Percentiles rank a stretch among this genome's conserved stretches.
phyloP scores from a whole-genome alignment of 2,329 filamentous ascomycete species.

The Cylindrodendrum hubeiense region DNA sequence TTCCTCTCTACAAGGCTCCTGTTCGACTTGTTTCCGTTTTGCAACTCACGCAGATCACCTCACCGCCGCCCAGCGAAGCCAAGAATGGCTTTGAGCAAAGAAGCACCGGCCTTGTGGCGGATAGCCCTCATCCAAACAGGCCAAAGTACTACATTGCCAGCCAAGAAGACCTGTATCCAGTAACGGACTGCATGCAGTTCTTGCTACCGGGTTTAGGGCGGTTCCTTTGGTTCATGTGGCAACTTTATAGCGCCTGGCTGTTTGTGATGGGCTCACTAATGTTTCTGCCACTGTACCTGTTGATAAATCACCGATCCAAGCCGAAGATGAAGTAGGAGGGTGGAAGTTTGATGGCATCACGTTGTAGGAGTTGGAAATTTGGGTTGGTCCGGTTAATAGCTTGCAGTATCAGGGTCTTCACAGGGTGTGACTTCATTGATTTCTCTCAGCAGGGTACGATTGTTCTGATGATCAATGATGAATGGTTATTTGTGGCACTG shows the following conservation, averaged over 20 bases:
- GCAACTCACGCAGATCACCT: slow-evolving; percentile 63
- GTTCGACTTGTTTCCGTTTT: slow-evolving; percentile 78
- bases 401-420: not conserved
- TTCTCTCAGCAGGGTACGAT: not conserved
- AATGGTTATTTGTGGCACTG: not conserved
- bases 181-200: slow-evolving; percentile 81
- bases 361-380: not conserved
- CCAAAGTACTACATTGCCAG: slow-evolving; percentile 75
- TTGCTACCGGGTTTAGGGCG: slow-evolving; percentile 70
- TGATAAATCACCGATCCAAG: slow-evolving; percentile 43
- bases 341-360: not conserved
- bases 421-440: not conserved
- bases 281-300: slow-evolving; percentile 50
- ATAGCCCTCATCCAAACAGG: slow-evolving; percentile 34
- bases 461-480: not conserved
- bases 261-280: slow-evolving; percentile 71
- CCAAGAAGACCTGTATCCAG: slow-evolving; percentile 87
- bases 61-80: slow-evolving; percentile 40
- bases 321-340: slow-evolving; percentile 2
- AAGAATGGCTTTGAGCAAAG: slow-evolving; percentile 1
- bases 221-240: slow-evolving; percentile 68
- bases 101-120: slow-evolving; percentile 17
- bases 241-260: slow-evolving; percentile 72
- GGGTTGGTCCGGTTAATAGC: no score
- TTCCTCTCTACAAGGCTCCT: slow-evolving; percentile 79